These are phyloP conservation scores for Fomitopsis palustris DNA, from an alignment of 1,284 basidiomycete genomes.

Conservation along the genomic window DNA sequence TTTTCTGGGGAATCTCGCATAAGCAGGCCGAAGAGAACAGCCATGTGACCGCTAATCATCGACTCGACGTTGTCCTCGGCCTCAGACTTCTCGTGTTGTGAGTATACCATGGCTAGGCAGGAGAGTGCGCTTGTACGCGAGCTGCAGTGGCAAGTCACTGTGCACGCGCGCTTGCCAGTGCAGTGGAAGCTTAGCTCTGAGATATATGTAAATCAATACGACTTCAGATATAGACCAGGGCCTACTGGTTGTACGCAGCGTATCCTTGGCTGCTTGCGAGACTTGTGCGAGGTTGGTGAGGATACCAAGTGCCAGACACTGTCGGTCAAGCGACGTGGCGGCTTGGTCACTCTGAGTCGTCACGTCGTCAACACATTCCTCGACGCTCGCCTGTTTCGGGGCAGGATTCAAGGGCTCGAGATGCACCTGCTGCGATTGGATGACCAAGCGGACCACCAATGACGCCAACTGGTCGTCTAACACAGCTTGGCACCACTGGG, in stretches of 20 bases:
- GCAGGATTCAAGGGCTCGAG: background rate
- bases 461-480: constrained; percentile 41
- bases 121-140: constrained; percentile 39
- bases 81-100: constrained; percentile 26
- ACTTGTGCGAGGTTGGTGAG: constrained; percentile 70
- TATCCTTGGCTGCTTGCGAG: constrained; percentile 40
- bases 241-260: constrained; percentile 47
- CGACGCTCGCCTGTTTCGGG: constrained; percentile 10
- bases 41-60: constrained; percentile 63
- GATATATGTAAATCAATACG: background rate
- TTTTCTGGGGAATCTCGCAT: constrained; percentile 46
- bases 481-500: constrained; percentile 49
- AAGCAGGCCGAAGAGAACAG: constrained; percentile 70
- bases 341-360: constrained; percentile 22
- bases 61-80: constrained; percentile 28
- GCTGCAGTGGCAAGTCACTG: constrained; percentile 46
- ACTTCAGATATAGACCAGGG: background rate
- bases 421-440: constrained; percentile 30
- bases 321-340: constrained; percentile 48
- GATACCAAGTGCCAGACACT: constrained; percentile 68
- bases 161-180: constrained; percentile 41
- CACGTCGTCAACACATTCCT: constrained; percentile 16
- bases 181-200: constrained; percentile 49
- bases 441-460: constrained; percentile 42
- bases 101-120: constrained; percentile 44